Conservation (phyloP, 2,329 filamentous ascomycete species). For the Boeremia exigua region DNA sequence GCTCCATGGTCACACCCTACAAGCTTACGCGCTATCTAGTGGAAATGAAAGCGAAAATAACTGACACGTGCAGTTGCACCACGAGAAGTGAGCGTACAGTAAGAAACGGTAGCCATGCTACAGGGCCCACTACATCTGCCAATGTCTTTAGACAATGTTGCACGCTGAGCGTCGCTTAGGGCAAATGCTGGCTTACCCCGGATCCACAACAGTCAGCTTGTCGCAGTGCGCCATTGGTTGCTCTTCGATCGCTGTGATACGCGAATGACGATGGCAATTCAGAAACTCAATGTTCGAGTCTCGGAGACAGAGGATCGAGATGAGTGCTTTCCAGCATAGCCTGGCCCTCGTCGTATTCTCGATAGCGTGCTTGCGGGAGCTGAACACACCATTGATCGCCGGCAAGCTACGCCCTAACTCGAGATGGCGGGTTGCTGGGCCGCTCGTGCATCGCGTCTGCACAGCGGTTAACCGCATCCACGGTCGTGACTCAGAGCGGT, state of each 20-base stretch:
- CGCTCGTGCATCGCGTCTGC: slow-evolving; percentile 17
- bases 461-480: slow-evolving; percentile 9
- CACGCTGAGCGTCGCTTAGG: slow-evolving; percentile 4
- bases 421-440: slow-evolving; percentile 13
- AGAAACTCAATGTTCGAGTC: neutral
- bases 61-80: slow-evolving; percentile 15
- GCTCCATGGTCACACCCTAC: slow-evolving; percentile 9
- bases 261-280: slow-evolving; percentile 1
- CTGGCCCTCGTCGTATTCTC: neutral
- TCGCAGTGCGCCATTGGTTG: slow-evolving; percentile 1
- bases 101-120: slow-evolving; percentile 6
- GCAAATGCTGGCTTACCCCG: slow-evolving; percentile 14
- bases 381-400: slow-evolving; percentile 13
- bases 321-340: neutral
- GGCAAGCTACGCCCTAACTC: slow-evolving; percentile 14
- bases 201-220: slow-evolving; percentile 15
- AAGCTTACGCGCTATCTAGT: slow-evolving; percentile 4
- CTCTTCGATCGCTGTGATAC: neutral
- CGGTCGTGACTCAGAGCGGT: slow-evolving; percentile 29
- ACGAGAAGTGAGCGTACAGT: slow-evolving; percentile 10
- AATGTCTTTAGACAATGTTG: slow-evolving; percentile 9
- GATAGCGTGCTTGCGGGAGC: slow-evolving; percentile 5
- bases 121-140: neutral
- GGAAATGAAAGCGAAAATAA: neutral
- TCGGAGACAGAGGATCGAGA: neutral